Conservation (phyloP, 129 eudicot genomes). For the Flaveria linearis region DNA sequence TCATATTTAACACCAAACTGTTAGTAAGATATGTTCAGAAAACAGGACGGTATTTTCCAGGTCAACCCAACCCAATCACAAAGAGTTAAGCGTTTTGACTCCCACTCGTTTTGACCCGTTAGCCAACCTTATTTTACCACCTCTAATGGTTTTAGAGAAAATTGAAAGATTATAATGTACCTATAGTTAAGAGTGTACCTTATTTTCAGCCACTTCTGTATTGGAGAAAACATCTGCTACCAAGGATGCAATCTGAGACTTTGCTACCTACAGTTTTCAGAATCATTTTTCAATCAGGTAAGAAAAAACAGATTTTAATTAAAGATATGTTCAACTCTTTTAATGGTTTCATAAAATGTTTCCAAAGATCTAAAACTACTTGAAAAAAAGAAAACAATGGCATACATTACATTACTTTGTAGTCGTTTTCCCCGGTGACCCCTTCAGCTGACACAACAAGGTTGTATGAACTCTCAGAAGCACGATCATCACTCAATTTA, state of each 20-base stretch:
- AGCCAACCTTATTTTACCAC: not conserved
- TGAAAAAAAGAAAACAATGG: conserved; percentile 41
- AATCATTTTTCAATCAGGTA: conserved; percentile 11
- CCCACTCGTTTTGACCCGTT: not conserved
- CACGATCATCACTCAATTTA: conserved; percentile 57
- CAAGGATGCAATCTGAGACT: conserved; percentile 71
- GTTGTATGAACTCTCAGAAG: conserved; percentile 74
- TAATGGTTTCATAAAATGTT: not conserved
- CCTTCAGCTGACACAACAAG: conserved; percentile 84
- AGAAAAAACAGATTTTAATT: not conserved
- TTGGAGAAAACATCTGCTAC: conserved; percentile 84
- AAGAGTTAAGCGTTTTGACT: not conserved
- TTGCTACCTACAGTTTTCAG: conserved; percentile 51
- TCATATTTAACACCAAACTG: not conserved
- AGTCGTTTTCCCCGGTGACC: conserved; percentile 68
- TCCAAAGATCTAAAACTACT: conserved; percentile 23
- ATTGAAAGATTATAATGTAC: not conserved
- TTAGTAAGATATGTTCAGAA: not conserved
- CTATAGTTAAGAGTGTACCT: conserved; percentile 43
- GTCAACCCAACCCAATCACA: not conserved
- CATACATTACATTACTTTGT: conserved; percentile 99
- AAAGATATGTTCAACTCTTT: conserved; percentile 2
- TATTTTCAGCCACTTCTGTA: conserved; percentile 80
- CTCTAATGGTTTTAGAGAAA: not conserved
- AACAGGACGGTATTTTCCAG: not conserved